Percentiles rank a stretch among this genome's conserved stretches.
phyloP scores from a whole-genome alignment of 2,329 filamentous ascomycete genomes.

The Byssochlamys sp. region DNA sequence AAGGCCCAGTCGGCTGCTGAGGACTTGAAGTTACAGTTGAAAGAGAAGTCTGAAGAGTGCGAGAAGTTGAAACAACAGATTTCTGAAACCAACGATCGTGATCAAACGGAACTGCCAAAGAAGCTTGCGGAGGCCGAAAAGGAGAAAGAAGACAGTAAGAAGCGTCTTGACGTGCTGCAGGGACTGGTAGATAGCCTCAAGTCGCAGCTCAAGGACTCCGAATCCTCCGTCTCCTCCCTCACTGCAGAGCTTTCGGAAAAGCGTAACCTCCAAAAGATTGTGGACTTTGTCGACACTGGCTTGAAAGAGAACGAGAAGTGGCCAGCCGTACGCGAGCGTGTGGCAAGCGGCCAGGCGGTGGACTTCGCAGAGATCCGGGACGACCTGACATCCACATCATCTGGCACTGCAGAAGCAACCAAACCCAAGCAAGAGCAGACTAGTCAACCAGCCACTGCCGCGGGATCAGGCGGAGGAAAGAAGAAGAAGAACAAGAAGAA shows the following conservation, averaged over 20 bases:
- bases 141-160: conserved; percentile 36
- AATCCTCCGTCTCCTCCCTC: conserved; percentile 39
- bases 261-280: conserved; percentile 24
- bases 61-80: conserved; percentile 24
- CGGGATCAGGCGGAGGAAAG: conserved; percentile 43
- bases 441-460: conserved; percentile 13
- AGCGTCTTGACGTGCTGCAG: conserved; percentile 46
- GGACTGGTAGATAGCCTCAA: conserved; percentile 47
- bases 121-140: conserved; percentile 28
- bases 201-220: conserved; percentile 45
- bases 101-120: conserved; percentile 16
- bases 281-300: conserved; percentile 33
- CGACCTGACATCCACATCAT: conserved; percentile 19
- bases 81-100: conserved; percentile 12
- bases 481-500: conserved; percentile 89
- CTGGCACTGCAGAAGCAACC: conserved; percentile 10
- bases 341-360: conserved; percentile 22
- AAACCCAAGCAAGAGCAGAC: conserved; percentile 14
- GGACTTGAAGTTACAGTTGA: conserved; percentile 28
- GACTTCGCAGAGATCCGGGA: conserved; percentile 27
- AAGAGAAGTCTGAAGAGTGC: conserved; percentile 33
- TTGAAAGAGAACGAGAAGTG: conserved; percentile 26
- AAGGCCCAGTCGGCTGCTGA: conserved; percentile 21
- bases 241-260: conserved; percentile 35
- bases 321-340: conserved; percentile 24